A percentile compares a stretch with the other conserved stretches of the same genome.
phyloP scores from a whole-genome alignment of 495 filamentous ascomycete species.

The Daldinia childiae region DNA sequence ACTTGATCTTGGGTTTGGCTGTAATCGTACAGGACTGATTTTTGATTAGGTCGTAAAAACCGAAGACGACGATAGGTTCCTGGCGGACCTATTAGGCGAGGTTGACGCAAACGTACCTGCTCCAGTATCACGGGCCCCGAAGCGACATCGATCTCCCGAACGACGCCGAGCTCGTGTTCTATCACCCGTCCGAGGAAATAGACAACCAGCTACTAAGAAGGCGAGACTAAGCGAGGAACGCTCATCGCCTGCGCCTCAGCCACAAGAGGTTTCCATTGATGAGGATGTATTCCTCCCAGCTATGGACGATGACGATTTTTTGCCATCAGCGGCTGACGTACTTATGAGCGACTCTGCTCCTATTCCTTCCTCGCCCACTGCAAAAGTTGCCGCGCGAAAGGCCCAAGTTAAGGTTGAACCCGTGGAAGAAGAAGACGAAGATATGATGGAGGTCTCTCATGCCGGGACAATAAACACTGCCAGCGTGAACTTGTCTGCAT shows the following conservation, averaged over 20 bases:
- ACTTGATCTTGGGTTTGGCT: neutral
- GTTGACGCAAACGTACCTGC: conserved; percentile 83
- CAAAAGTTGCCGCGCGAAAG: conserved; percentile 82
- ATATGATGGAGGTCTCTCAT: conserved; percentile 86
- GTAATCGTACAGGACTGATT: neutral
- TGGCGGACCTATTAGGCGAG: conserved; percentile 84
- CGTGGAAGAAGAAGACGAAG: conserved; percentile 77
- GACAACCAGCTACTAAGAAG: conserved; percentile 59
- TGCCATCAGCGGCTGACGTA: conserved; percentile 49
- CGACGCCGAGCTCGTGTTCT: conserved; percentile 81
- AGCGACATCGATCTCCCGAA: conserved; percentile 74
- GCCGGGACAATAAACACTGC: conserved; percentile 70
- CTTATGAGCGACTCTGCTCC: conserved; percentile 78
- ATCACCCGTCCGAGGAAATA: conserved; percentile 69
- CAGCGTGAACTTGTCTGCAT: conserved; percentile 87
- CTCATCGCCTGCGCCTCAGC: conserved; percentile 57
- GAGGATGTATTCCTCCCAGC: conserved; percentile 63
- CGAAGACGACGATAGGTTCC: conserved; percentile 86
- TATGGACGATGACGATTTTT: conserved; percentile 65
- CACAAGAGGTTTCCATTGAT: conserved; percentile 56
- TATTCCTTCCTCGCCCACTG: conserved; percentile 84
- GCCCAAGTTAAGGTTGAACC: conserved; percentile 68
- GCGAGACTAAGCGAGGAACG: conserved; percentile 59
- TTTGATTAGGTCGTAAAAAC: conserved; percentile 64
- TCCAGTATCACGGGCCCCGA: conserved; percentile 60